These are phyloP conservation scores for Haematococcus lacustris DNA, from an alignment of 139 green algal genomes.

Conservation along the genomic window DNA sequence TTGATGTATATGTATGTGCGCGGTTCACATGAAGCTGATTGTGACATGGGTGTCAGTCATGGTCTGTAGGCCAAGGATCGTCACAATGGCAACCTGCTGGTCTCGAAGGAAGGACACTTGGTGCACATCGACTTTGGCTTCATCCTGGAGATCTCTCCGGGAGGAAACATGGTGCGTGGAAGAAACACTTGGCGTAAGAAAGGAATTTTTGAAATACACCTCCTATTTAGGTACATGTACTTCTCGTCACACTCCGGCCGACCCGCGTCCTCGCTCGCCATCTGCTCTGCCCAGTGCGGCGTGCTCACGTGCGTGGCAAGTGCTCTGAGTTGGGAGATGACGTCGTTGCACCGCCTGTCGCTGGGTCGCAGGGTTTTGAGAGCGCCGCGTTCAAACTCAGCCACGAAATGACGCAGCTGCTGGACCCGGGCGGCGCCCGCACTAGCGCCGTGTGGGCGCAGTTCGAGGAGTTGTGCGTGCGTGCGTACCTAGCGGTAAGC, in stretches of 20 bases:
- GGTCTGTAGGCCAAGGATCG: slow-evolving; percentile 89
- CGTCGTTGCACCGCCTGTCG: too few species aligned
- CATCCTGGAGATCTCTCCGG: slow-evolving; percentile 81
- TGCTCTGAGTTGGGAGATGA: too few species aligned
- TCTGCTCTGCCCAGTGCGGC: too few species aligned
- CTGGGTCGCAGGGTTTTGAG: slow-evolving; percentile 86
- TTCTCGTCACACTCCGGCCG: too few species aligned
- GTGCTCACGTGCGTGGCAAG: too few species aligned
- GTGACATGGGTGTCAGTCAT: too few species aligned
- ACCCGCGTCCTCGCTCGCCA: too few species aligned
- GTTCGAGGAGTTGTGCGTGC: slow-evolving; percentile 53
- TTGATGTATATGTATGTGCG: too few species aligned
- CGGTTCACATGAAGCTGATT: too few species aligned
- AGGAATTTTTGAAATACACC: too few species aligned
- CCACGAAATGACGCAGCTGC: slow-evolving; percentile 92
- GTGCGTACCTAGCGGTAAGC: slow-evolving; percentile 51
- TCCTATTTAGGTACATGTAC: too few species aligned
- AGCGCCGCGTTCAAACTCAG: slow-evolving; percentile 97
- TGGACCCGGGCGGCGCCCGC: slow-evolving; percentile 61
- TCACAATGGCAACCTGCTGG: slow-evolving; percentile 97
- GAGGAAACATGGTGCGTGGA: slow-evolving; percentile 48
- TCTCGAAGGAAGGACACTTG: slow-evolving; percentile 82
- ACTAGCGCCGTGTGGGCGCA: slow-evolving; percentile 11
- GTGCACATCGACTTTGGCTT: slow-evolving; percentile 99
- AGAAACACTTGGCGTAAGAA: too few species aligned